Conservation (phyloP, 2,329 filamentous ascomycete genomes). For the Neopestalotiopsis sp. region DNA sequence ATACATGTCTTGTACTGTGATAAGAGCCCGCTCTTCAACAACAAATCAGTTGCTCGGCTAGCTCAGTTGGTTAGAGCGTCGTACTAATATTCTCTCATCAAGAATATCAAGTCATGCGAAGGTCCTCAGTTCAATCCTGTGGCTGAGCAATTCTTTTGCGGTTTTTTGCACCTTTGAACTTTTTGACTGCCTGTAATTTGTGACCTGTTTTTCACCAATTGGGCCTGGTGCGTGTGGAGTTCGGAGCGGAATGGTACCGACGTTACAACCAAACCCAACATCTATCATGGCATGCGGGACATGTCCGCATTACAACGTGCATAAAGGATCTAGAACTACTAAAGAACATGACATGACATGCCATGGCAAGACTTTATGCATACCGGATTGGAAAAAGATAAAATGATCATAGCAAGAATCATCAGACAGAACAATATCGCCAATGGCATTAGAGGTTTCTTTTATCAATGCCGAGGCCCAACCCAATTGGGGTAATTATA, state of each 20-base stretch:
- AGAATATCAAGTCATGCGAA: conserved; percentile 1
- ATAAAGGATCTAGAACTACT: too few species aligned
- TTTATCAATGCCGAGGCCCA: conserved; percentile 2
- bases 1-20: neutral
- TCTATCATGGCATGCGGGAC: neutral
- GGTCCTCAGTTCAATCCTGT: conserved; percentile 4
- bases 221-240: neutral
- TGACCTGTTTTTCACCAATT: neutral
- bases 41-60: neutral
- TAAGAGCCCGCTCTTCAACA: neutral
- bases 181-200: neutral
- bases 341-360: neutral
- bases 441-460: neutral
- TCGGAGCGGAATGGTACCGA: neutral
- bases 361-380: neutral
- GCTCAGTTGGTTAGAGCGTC: conserved; percentile 3
- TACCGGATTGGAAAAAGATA: neutral
- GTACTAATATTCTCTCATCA: neutral
- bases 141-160: conserved; percentile 1
- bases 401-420: neutral
- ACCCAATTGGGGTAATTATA: neutral
- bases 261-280: neutral
- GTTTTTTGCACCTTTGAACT: neutral
- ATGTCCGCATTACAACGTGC: neutral
- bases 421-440: neutral